Conservation (phyloP, 306 rosid species). For the Quercus mongolica region DNA sequence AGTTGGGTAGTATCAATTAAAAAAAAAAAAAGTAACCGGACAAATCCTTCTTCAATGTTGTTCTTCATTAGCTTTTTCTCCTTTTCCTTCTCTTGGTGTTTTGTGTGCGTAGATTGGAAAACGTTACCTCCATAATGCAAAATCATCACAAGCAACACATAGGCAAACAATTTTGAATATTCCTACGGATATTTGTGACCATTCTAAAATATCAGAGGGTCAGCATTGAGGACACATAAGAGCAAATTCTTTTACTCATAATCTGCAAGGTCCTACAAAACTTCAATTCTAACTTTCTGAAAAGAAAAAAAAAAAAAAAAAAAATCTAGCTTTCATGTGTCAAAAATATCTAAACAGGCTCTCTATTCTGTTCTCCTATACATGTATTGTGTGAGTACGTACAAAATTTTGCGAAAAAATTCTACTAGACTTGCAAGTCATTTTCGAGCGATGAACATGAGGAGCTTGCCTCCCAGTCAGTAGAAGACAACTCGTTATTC, state of each 20-base stretch:
- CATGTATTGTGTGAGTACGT: not conserved
- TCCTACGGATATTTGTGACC: constrained; percentile 15
- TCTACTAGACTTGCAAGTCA: constrained; percentile 1
- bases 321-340: not conserved
- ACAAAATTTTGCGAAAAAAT: constrained; percentile 9
- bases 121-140: not conserved
- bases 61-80: not conserved
- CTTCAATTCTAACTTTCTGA: not conserved
- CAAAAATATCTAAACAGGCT: not conserved
- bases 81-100: not conserved
- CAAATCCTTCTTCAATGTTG: not conserved
- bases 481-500: constrained; percentile 35
- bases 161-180: not conserved
- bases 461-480: constrained; percentile 49
- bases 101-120: not conserved
- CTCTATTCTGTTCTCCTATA: not conserved
- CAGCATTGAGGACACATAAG: not conserved
- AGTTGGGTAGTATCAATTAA: too few relatives aligned
- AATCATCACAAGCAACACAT: not conserved
- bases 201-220: constrained; percentile 7
- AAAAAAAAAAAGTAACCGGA: too few relatives aligned
- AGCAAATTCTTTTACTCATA: not conserved
- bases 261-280: not conserved
- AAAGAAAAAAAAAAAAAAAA: not conserved
- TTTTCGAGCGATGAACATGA: not conserved